These are phyloP conservation scores for Komagataella ulmi DNA, from an alignment of 805 yeast species.

Conservation along the genomic window DNA sequence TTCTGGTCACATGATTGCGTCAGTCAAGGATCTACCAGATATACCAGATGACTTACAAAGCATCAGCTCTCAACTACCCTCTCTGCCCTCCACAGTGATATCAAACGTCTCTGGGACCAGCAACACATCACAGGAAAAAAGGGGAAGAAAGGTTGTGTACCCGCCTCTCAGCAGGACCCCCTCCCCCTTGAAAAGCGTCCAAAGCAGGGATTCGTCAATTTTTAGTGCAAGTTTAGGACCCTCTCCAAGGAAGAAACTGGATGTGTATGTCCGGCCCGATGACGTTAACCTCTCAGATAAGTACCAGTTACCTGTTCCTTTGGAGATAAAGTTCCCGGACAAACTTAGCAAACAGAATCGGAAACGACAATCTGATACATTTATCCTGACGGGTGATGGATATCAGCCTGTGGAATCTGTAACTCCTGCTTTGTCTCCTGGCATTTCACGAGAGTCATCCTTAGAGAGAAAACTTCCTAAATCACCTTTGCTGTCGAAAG, in stretches of 20 bases:
- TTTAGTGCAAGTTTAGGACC: not conserved
- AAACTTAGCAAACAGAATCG: not conserved
- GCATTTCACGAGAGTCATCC: not conserved
- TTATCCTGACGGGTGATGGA: not conserved
- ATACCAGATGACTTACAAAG: not conserved
- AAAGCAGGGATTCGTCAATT: not conserved
- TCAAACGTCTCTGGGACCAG: not conserved
- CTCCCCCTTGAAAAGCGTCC: not conserved
- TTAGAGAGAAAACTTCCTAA: not conserved
- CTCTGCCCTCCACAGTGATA: not conserved
- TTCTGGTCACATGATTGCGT: not conserved
- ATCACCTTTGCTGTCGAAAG: not conserved
- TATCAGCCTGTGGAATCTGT: not conserved
- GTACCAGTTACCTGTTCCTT: not conserved
- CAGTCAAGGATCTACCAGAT: not conserved
- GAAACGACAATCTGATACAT: not conserved
- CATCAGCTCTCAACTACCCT: not conserved
- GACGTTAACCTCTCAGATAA: not conserved
- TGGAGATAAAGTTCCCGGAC: slow-evolving; percentile 1
- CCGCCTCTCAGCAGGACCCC: not conserved
- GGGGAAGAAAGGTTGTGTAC: not conserved
- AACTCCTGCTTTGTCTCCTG: not conserved
- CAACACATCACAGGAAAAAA: not conserved
- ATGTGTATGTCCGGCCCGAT: not conserved
- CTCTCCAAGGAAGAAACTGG: not conserved